Conservation (phyloP, 2,329 filamentous ascomycete genomes). For the Penicillium sp. region DNA sequence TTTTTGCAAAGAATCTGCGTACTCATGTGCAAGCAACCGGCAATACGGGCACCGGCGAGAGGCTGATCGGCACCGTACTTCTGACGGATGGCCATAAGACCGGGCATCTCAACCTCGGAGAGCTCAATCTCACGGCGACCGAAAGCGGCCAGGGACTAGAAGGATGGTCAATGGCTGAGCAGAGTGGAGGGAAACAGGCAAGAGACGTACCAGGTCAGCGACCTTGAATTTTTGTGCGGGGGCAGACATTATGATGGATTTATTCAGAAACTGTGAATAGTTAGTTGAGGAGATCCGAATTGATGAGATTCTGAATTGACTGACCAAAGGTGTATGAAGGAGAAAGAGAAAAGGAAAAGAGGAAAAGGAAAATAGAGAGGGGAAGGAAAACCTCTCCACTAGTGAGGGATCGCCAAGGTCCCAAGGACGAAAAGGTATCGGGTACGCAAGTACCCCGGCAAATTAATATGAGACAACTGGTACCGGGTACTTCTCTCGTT, state of each 20-base stretch:
- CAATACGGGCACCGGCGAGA: conserved; percentile 89
- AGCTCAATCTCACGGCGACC: conserved; percentile 99
- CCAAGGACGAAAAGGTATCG: conserved; percentile 2
- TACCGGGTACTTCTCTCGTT: conserved; percentile 13
- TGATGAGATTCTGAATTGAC: background rate
- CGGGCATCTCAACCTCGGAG: conserved; percentile 94
- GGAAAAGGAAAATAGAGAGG: conserved; percentile 16
- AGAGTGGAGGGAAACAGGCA: background rate
- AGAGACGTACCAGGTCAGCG: conserved; percentile 70
- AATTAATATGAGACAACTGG: background rate
- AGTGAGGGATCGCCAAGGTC: conserved; percentile 7
- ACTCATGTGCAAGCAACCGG: conserved; percentile 98
- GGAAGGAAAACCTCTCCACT: conserved; percentile 20
- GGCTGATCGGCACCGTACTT: conserved; percentile 95
- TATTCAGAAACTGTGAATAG: conserved; percentile 12
- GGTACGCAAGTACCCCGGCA: background rate
- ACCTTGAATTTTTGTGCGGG: conserved; percentile 96
- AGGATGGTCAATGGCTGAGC: conserved; percentile 13
- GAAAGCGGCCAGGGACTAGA: conserved; percentile 82
- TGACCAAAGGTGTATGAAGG: conserved; percentile 12
- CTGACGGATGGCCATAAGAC: conserved; percentile 88
- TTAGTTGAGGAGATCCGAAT: conserved; percentile 5
- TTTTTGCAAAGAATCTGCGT: conserved; percentile 31
- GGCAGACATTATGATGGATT: conserved; percentile 56
- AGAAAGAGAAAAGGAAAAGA: conserved; percentile 10